phyloP scores from a whole-genome alignment of 2,329 filamentous ascomycete genomes.

The Tolypocladium tundrense region DNA sequence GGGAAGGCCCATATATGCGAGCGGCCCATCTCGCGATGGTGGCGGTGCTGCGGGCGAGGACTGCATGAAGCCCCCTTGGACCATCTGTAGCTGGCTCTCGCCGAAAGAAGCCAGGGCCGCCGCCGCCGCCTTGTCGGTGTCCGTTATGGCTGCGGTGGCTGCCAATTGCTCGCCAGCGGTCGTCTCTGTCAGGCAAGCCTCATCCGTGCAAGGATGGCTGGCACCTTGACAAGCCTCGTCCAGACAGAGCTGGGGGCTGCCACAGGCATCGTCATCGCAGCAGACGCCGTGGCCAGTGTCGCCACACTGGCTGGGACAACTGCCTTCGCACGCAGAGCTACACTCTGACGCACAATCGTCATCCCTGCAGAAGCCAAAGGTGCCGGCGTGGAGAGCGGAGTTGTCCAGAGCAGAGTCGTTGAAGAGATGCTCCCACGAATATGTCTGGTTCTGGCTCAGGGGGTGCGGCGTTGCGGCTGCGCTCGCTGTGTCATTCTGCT shows the following conservation, averaged over 20 bases:
- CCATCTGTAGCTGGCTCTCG: conserved; percentile 7
- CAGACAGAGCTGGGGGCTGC: conserved; percentile 12
- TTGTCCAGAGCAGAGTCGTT: conserved; percentile 3
- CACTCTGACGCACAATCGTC: conserved; percentile 23
- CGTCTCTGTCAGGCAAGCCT: conserved; percentile 19
- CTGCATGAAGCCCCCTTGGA: conserved; percentile 5
- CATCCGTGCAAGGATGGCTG: conserved; percentile 23
- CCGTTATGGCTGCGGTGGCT: conserved; percentile 5
- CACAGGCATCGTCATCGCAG: conserved; percentile 25
- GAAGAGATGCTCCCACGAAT: conserved; percentile 10
- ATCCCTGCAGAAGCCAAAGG: conserved; percentile 5
- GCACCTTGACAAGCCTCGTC: conserved; percentile 25
- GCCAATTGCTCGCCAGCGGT: background rate
- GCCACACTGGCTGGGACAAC: conserved; percentile 24
- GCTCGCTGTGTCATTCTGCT: background rate
- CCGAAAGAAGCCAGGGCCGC: conserved; percentile 20
- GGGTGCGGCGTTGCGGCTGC: background rate
- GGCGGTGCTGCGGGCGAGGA: conserved; percentile 2
- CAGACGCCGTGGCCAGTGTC: conserved; percentile 20
- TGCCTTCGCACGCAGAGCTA: conserved; percentile 23
- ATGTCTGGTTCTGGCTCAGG: conserved; percentile 4
- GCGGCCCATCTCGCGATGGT: conserved; percentile 1
- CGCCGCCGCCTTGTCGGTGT: conserved; percentile 16
- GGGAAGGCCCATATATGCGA: conserved; percentile 5
- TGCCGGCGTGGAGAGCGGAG: background rate